These are phyloP conservation scores for Alternaria viburni DNA, from an alignment of 2,329 filamentous ascomycete species.

Conservation along the genomic window DNA sequence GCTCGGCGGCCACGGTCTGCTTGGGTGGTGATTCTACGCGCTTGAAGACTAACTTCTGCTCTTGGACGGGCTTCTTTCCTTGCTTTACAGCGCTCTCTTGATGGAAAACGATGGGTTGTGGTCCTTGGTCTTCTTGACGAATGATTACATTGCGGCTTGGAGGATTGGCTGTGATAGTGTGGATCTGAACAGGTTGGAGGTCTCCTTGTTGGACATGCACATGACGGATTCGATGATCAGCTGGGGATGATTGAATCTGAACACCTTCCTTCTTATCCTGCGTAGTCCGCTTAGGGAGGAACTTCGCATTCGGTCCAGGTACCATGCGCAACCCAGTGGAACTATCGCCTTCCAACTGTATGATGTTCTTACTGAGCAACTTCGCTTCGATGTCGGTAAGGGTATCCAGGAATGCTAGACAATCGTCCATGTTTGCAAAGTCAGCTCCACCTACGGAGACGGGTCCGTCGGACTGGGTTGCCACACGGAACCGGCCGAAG, in stretches of 20 bases:
- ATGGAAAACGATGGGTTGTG: neutral
- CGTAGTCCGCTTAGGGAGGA: neutral
- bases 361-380: neutral
- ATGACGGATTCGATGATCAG: neutral
- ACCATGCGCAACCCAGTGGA: neutral
- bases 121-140: neutral
- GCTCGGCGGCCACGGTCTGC: neutral
- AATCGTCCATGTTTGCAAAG: neutral
- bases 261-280: neutral
- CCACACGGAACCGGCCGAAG: neutral
- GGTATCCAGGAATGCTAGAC: neutral
- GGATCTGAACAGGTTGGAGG: neutral
- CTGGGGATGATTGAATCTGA: neutral
- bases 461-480: neutral
- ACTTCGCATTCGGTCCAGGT: neutral
- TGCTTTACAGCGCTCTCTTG: neutral
- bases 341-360: neutral
- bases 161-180: neutral
- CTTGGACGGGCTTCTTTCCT: neutral
- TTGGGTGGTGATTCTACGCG: neutral
- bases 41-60: neutral
- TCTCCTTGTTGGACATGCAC: neutral
- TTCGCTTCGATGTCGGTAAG: neutral
- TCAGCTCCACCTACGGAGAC: neutral
- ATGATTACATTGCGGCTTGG: neutral